phyloP scores from a whole-genome alignment of 345 rosid genomes.

The Gossypium turneri region DNA sequence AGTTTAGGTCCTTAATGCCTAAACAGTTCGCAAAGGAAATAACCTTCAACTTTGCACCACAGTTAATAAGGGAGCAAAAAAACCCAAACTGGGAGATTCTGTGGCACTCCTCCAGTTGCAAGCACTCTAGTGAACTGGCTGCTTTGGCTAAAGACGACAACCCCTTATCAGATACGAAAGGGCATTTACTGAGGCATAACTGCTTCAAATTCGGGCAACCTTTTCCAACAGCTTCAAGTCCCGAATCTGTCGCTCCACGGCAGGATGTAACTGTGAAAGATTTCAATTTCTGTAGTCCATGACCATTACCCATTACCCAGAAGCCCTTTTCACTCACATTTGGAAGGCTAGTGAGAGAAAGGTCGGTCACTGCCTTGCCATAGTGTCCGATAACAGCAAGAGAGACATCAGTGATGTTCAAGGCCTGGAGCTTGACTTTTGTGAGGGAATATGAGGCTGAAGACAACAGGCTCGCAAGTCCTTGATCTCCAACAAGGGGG shows the following conservation, averaged over 20 bases:
- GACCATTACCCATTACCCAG: slow-evolving; percentile 92
- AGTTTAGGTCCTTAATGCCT: slow-evolving; percentile 54
- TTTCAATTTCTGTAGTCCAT: slow-evolving; percentile 71
- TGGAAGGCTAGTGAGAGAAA: slow-evolving; percentile 54
- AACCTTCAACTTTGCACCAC: slow-evolving; percentile 66
- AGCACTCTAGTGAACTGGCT: slow-evolving; percentile 60
- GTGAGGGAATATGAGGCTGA: slow-evolving; percentile 39
- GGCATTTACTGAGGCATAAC: slow-evolving; percentile 47
- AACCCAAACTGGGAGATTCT: slow-evolving; percentile 80
- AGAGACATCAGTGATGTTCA: slow-evolving; percentile 73
- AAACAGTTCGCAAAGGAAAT: slow-evolving; percentile 63
- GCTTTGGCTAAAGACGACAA: slow-evolving; percentile 63
- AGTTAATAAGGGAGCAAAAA: slow-evolving; percentile 67
- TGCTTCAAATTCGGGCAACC: slow-evolving; percentile 80
- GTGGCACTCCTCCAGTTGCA: slow-evolving; percentile 93
- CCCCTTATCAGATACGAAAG: slow-evolving; percentile 70
- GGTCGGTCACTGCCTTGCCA: slow-evolving; percentile 70
- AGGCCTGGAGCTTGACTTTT: slow-evolving; percentile 69
- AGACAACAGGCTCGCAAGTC: slow-evolving; percentile 58
- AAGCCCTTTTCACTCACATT: slow-evolving; percentile 76
- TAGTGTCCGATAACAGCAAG: slow-evolving; percentile 87
- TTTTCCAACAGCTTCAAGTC: slow-evolving; percentile 71
- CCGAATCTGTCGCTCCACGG: slow-evolving; percentile 69
- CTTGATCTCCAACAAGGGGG: slow-evolving; percentile 83
- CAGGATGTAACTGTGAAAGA: slow-evolving; percentile 61